A percentile compares a stretch with the other conserved stretches of the same genome.
Conservation (phyloP, 805 yeast genomes). For the Metschnikowia vanudenii region DNA sequence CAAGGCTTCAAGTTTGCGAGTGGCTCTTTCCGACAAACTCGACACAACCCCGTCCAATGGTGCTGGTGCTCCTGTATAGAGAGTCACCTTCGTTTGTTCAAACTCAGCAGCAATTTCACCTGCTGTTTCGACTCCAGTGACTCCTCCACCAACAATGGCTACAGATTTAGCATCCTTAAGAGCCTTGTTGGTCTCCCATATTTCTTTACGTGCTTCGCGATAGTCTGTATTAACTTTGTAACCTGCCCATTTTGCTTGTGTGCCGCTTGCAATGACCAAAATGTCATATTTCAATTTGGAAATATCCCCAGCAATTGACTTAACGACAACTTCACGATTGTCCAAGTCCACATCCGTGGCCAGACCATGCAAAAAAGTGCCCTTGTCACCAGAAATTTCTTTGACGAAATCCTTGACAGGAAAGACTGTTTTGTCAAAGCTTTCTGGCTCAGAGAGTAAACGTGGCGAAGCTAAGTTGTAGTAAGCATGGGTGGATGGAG, state of each 20-base stretch:
- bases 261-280: conserved; percentile 38
- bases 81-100: conserved; percentile 22
- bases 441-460: conserved; percentile 27
- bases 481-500: conserved; percentile 26
- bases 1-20: conserved; percentile 11
- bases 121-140: conserved; percentile 39
- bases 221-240: conserved; percentile 26
- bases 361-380: conserved; percentile 25
- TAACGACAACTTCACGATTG: conserved; percentile 18
- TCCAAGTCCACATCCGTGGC: conserved; percentile 29
- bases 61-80: conserved; percentile 22
- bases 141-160: conserved; percentile 42
- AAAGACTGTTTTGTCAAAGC: conserved; percentile 18
- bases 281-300: conserved; percentile 26
- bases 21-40: conserved; percentile 8
- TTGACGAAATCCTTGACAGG: conserved; percentile 21
- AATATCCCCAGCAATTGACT: conserved; percentile 5
- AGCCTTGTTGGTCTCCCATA: conserved; percentile 17
- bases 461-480: conserved; percentile 33
- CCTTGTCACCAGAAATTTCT: conserved; percentile 17
- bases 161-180: conserved; percentile 26
- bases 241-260: conserved; percentile 21
- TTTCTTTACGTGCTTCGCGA: conserved; percentile 17
- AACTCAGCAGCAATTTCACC: conserved; percentile 33
- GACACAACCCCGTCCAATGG: conserved; percentile 8